phyloP scores from a whole-genome alignment of 2,329 filamentous ascomycete species.

The Botrytis deweyae region DNA sequence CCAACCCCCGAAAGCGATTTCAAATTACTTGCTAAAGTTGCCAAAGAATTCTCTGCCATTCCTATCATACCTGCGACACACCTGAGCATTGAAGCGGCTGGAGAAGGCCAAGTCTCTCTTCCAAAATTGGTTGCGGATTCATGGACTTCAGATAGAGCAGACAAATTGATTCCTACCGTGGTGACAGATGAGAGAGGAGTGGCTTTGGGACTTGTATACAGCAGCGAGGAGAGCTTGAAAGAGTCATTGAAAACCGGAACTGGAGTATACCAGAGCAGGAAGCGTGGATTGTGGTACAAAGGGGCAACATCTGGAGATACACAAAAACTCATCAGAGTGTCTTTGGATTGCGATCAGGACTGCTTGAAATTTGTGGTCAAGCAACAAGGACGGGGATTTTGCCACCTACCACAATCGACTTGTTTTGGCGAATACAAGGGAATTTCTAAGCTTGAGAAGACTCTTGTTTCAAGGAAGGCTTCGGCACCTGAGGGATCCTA shows the following conservation, averaged over 20 bases:
- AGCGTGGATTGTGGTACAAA: constrained; percentile 95
- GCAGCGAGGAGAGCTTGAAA: constrained; percentile 83
- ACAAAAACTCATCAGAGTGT: constrained; percentile 81
- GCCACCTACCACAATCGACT: constrained; percentile 85
- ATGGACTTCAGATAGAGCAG: constrained; percentile 77
- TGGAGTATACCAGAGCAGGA: constrained; percentile 91
- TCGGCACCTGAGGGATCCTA: constrained; percentile 89
- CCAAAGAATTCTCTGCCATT: constrained; percentile 48
- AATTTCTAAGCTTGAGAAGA: constrained; percentile 82
- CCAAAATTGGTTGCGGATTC: constrained; percentile 70
- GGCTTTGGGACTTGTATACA: constrained; percentile 89
- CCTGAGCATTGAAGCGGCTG: constrained; percentile 67
- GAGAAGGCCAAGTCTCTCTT: constrained; percentile 59
- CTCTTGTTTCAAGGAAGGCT: constrained; percentile 74
- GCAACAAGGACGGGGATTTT: constrained; percentile 88
- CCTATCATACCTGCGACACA: constrained; percentile 71
- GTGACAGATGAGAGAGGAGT: constrained; percentile 86
- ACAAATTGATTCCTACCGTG: constrained; percentile 83
- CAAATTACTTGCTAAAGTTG: constrained; percentile 29
- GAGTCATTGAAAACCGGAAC: constrained; percentile 79
- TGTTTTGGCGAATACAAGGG: constrained; percentile 88
- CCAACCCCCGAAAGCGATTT: constrained; percentile 26
- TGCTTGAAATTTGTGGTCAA: constrained; percentile 86
- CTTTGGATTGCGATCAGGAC: constrained; percentile 90
- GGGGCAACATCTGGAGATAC: constrained; percentile 92